Evolutionary conservation across 306 rosid species (phyloP).

Genomic region (Cicer cuneatum): DNA sequence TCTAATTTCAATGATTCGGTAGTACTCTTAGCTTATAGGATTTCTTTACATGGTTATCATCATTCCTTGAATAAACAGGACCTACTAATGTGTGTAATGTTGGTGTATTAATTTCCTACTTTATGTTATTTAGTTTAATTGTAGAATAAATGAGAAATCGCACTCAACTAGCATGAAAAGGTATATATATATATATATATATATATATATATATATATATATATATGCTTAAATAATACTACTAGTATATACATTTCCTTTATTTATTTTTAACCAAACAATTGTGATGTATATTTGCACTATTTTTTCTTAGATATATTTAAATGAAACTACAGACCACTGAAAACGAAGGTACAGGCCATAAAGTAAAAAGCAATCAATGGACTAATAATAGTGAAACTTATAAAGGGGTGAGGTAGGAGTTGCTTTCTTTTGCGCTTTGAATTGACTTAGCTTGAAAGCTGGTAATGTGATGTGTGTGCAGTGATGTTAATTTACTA

Average conservation of each 20-base stretch:
- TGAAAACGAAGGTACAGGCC: no score
- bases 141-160: neutral
- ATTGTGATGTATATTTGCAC: no score
- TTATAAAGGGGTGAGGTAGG: neutral
- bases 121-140: neutral
- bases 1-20: neutral
- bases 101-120: neutral
- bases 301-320: no score
- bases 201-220: no score
- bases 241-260: no score
- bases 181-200: no score
- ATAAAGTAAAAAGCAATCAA: no score
- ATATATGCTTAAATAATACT: neutral
- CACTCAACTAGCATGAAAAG: neutral
- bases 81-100: neutral
- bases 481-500: constrained; percentile 28
- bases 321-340: no score
- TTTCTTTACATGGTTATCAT: constrained; percentile 31
- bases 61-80: constrained; percentile 38
- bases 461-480: constrained; percentile 51
- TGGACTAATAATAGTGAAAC: no score
- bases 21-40: constrained; percentile 23
- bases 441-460: constrained; percentile 66
- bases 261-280: no score
- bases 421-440: constrained; percentile 46